Conservation (phyloP, 1,284 basidiomycete genomes). For the Ceratobasidium sp. region DNA sequence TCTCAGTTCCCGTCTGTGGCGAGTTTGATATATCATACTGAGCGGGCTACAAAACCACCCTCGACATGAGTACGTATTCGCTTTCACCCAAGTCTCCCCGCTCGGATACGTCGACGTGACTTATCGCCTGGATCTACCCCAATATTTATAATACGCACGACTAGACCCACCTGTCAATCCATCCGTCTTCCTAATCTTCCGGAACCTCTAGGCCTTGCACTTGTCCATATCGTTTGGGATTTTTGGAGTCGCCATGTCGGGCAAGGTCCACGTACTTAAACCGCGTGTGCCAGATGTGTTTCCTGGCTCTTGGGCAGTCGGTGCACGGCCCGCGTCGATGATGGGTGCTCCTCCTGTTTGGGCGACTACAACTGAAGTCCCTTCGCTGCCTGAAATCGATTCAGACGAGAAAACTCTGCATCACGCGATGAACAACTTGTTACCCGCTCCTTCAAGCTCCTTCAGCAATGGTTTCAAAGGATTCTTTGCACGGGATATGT, state of each 20-base stretch:
- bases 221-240: conserved; percentile 10
- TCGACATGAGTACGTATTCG: background rate
- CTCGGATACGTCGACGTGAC: conserved; percentile 13
- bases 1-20: conserved; percentile 33
- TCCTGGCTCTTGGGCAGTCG: conserved; percentile 40
- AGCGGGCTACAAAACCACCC: conserved; percentile 30
- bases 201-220: conserved; percentile 21
- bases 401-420: conserved; percentile 34
- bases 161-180: conserved; percentile 12
- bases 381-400: conserved; percentile 31
- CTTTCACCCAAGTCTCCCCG: conserved; percentile 18
- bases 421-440: conserved; percentile 36
- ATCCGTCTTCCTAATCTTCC: conserved; percentile 13
- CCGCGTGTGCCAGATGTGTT: conserved; percentile 38
- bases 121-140: conserved; percentile 28
- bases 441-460: conserved; percentile 38
- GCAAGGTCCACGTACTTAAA: conserved; percentile 36
- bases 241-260: conserved; percentile 23
- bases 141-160: conserved; percentile 32
- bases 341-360: conserved; percentile 34
- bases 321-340: conserved; percentile 28
- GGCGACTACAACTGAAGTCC: conserved; percentile 26
- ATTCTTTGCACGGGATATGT: conserved; percentile 33
- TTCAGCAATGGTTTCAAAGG: conserved; percentile 39
- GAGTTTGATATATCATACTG: conserved; percentile 26